phyloP scores from a whole-genome alignment of 2,329 filamentous ascomycete species.

The Davidsoniella eucalypti region DNA sequence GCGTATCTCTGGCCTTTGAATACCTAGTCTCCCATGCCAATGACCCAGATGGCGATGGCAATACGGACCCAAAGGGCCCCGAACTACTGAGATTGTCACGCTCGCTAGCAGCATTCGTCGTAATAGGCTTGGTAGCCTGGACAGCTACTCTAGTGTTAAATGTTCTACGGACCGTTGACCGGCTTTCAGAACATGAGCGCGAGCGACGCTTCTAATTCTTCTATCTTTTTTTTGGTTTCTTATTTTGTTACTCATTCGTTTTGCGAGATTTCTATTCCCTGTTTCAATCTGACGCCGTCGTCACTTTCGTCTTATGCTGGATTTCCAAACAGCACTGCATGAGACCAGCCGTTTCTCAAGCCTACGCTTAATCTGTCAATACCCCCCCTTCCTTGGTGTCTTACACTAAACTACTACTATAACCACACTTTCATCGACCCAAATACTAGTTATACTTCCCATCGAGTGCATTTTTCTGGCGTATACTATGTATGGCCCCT shows the following conservation, averaged over 20 bases:
- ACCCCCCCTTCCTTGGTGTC: no score
- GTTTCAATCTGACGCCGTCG: no score
- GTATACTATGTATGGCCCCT: no score
- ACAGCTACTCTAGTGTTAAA: conserved; percentile 78
- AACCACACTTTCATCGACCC: no score
- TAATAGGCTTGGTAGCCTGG: conserved; percentile 79
- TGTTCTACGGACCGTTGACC: conserved; percentile 52
- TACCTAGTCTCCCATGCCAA: conserved; percentile 52
- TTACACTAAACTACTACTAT: no score
- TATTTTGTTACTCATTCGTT: background rate
- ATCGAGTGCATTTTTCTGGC: no score
- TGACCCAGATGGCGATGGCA: conserved; percentile 7
- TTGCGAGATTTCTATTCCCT: background rate
- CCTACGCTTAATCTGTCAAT: no score
- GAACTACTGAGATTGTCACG: conserved; percentile 27
- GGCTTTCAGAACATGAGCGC: conserved; percentile 30
- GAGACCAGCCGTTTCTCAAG: no score
- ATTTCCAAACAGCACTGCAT: no score
- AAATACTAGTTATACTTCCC: no score
- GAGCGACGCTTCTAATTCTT: conserved; percentile 1
- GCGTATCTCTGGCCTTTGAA: conserved; percentile 77
- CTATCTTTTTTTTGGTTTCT: background rate
- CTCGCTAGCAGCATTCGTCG: conserved; percentile 59
- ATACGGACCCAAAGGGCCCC: conserved; percentile 7
- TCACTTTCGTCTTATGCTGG: no score